These are phyloP conservation scores for Phytophthora sojae DNA, from an alignment of 352 stramenopile species.

Conservation along the genomic window DNA sequence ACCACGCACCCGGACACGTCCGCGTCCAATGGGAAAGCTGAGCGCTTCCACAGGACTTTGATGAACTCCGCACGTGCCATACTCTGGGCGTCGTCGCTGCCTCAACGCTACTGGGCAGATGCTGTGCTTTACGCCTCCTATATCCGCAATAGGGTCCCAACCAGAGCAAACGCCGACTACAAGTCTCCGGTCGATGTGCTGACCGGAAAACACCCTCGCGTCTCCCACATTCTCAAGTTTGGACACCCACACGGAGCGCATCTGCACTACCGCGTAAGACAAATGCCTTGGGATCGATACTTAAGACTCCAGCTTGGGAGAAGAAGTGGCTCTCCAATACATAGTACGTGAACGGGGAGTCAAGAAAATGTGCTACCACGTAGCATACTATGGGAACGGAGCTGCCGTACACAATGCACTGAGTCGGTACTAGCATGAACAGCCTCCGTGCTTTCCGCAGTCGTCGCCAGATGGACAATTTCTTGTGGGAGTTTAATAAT, in stretches of 20 bases:
- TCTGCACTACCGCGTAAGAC: constrained; percentile 44
- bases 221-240: no score
- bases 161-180: no score
- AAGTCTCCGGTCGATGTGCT: no score
- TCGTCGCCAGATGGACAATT: background rate
- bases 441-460: constrained; percentile 24
- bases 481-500: background rate
- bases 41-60: no score
- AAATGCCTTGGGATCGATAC: constrained; percentile 31
- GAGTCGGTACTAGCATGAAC: constrained; percentile 50
- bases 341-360: constrained; percentile 50
- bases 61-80: no score
- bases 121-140: no score
- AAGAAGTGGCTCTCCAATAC: constrained; percentile 39
- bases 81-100: no score
- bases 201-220: no score
- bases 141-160: no score
- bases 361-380: constrained; percentile 52
- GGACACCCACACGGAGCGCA: constrained; percentile 54
- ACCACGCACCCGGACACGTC: no score
- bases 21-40: no score
- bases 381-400: constrained; percentile 53
- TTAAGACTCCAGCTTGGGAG: constrained; percentile 33
- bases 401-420: constrained; percentile 61
- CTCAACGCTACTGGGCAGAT: no score